Evolutionary conservation across 1,284 basidiomycete genomes (phyloP).

Genomic region (Naganishia cerealis): DNA sequence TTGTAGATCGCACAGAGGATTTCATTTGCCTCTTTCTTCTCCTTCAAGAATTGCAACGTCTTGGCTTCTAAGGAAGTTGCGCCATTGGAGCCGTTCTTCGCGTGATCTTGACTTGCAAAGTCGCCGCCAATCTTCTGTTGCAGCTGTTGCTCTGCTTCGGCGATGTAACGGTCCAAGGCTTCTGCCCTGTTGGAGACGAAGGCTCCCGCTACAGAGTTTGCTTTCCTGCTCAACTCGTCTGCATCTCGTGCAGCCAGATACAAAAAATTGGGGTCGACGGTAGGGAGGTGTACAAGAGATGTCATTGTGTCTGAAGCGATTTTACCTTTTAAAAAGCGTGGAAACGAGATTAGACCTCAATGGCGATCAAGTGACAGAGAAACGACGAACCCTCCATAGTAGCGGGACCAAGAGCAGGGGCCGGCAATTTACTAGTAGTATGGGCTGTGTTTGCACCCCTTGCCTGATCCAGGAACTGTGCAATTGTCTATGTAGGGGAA

Average conservation of each 20-base stretch:
- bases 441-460: constrained; percentile 68
- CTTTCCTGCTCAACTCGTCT: constrained; percentile 50
- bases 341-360: neutral
- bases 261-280: constrained; percentile 58
- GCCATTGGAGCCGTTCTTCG: constrained; percentile 55
- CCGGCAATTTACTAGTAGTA: constrained; percentile 62
- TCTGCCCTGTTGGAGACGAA: constrained; percentile 59
- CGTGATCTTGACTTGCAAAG: constrained; percentile 15
- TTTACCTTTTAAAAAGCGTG: constrained; percentile 41
- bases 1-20: constrained; percentile 51
- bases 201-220: constrained; percentile 46
- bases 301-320: constrained; percentile 64
- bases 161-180: constrained; percentile 62
- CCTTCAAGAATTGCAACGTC: constrained; percentile 52
- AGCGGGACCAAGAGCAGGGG: constrained; percentile 73
- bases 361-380: neutral
- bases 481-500: constrained; percentile 61
- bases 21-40: constrained; percentile 51
- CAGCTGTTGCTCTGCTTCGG: constrained; percentile 48
- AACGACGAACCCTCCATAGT: constrained; percentile 66
- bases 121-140: constrained; percentile 14
- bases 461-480: constrained; percentile 78
- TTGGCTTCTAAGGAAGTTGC: constrained; percentile 44
- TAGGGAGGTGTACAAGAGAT: constrained; percentile 62
- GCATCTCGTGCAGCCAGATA: constrained; percentile 48